Evolutionary conservation across 1,139 yeast species (phyloP), one percentile per base, ranked within the genome.

Genomic region (Debaryomyces fabryi): DNA sequence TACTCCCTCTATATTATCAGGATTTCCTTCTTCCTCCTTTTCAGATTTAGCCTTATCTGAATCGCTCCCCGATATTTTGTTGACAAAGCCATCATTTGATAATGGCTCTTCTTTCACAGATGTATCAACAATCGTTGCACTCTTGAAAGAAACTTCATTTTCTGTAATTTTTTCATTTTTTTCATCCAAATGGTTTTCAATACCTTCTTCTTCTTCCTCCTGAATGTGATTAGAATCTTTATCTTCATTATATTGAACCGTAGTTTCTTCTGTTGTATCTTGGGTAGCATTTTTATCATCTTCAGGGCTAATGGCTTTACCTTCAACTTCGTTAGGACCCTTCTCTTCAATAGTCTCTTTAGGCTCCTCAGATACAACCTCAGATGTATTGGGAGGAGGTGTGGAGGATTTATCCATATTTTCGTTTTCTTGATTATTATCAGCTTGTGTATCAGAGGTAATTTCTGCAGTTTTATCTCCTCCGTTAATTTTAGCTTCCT

Each of bases 1-100:
- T 4, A 3, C 10, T 8, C n/a, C 12, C 35, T 32, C 35, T 2
- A 52, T 52, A 25, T 40, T 52, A n/a, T 44, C 45, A 18, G 9
- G 25, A 27, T 6, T 27, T 23, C 35, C 37, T 20, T 39, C 21
- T 23, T 27, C 34, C 25, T 15, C 35, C 3, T 15, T 9, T 8
- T 32, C 35, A 8, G 8, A 6, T 15, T 18, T 8, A 32, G 7
- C 6, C 12, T 32, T 10, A 18, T 8, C n/a, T 27, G 30, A 12
- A n/a, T 27, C 30, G 10, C 16, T 15, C 6, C 16, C 16, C 16
- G n/a, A 32, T 7, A 7, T 15, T 32, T 32, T 3, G 6, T 30
- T 30, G 6, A 3, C 7, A 8, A 13, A 13, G 13, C 9, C 15
- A 12, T 30, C 35, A 15, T 32, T 32, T 16, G 35, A 15, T 7